These are phyloP conservation scores for Mucor velutinosus DNA, from an alignment of 371 early-diverging fungal genomes.

Conservation along the genomic window DNA sequence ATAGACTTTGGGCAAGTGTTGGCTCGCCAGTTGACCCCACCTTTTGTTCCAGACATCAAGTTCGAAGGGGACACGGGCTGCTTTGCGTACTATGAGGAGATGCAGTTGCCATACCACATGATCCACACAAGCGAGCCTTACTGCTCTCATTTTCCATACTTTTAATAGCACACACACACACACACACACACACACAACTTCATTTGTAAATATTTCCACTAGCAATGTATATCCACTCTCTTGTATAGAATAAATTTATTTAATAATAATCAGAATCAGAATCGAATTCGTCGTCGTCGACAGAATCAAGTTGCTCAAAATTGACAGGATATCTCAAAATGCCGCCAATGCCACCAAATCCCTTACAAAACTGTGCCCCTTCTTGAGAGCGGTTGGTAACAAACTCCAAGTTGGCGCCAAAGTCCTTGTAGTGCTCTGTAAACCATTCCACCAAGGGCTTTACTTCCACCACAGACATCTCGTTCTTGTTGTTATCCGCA, in stretches of 20 bases:
- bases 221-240: neutral
- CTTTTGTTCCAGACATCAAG: conserved; percentile 59
- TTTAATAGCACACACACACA: conserved; percentile 11
- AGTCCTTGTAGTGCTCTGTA: conserved; percentile 97
- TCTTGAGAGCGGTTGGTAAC: conserved; percentile 98
- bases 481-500: conserved; percentile 27
- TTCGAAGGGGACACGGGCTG: conserved; percentile 76
- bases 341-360: conserved; percentile 99
- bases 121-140: conserved; percentile 25
- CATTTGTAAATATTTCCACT: neutral
- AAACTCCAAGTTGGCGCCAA: conserved; percentile 92
- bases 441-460: conserved; percentile 97
- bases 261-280: conserved; percentile 29
- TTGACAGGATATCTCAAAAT: conserved; percentile 95
- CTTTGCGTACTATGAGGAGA: conserved; percentile 90
- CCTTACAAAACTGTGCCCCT: conserved; percentile 98
- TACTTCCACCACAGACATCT: conserved; percentile 81
- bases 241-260: neutral
- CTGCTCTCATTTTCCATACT: conserved; percentile 35
- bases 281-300: conserved; percentile 47
- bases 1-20: conserved; percentile 67
- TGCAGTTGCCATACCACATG: conserved; percentile 56
- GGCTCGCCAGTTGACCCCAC: conserved; percentile 59
- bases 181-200: neutral
- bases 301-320: conserved; percentile 60